These are phyloP conservation scores for Obba rivulosa DNA, from an alignment of 768 basidiomycete genomes.

Conservation along the genomic window DNA sequence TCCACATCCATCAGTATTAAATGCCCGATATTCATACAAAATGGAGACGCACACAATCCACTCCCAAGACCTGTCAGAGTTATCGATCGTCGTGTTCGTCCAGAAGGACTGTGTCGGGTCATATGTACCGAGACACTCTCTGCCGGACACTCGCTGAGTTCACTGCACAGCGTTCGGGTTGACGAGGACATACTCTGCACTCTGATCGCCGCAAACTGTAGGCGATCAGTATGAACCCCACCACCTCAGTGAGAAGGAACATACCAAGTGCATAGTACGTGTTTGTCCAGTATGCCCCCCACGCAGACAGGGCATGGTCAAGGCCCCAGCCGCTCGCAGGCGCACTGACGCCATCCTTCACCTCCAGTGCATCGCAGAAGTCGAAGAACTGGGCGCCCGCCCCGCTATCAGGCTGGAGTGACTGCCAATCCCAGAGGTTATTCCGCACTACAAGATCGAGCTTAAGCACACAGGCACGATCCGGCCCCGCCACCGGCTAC, in stretches of 20 bases:
- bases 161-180: neutral
- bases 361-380: constrained; percentile 67
- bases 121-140: constrained; percentile 38
- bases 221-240: neutral
- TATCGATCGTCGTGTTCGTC: constrained; percentile 52
- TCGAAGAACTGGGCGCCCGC: constrained; percentile 43
- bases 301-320: constrained; percentile 51
- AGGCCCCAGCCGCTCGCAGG: constrained; percentile 55
- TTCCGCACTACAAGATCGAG: constrained; percentile 27
- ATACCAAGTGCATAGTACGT: constrained; percentile 39
- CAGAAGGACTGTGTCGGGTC: constrained; percentile 35
- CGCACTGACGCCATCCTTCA: constrained; percentile 49
- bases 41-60: constrained; percentile 60
- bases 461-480: neutral
- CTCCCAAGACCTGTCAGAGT: constrained; percentile 56
- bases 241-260: constrained; percentile 16
- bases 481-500: constrained; percentile 11
- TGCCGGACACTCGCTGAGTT: constrained; percentile 2
- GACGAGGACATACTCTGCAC: constrained; percentile 39
- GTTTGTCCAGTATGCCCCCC: constrained; percentile 53
- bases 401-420: constrained; percentile 46
- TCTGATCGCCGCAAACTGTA: constrained; percentile 46
- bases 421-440: constrained; percentile 68
- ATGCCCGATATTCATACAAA: neutral
- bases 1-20: constrained; percentile 22